Percentiles rank a stretch among this genome's conserved stretches.
phyloP scores from a whole-genome alignment of 2,329 filamentous ascomycete species.

The Verticillium tricorpus region DNA sequence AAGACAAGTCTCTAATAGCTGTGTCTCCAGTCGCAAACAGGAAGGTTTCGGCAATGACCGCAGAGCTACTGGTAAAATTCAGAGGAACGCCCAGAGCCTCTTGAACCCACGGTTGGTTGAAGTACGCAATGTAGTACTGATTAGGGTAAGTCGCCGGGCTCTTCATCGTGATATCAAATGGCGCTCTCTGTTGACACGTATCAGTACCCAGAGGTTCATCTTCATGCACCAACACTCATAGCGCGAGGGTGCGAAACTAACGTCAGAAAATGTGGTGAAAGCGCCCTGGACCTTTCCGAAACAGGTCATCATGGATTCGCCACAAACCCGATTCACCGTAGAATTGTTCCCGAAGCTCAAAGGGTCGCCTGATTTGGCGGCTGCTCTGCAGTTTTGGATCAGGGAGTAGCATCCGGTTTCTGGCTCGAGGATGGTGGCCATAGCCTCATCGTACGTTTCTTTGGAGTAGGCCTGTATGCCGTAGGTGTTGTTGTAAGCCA shows the following conservation, averaged over 20 bases:
- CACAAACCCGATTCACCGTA: slow-evolving; percentile 42
- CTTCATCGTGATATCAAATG: slow-evolving; percentile 26
- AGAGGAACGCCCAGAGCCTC: slow-evolving; percentile 52
- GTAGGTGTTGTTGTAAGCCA: slow-evolving; percentile 15
- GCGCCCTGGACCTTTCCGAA: slow-evolving; percentile 1
- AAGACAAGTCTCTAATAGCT: slow-evolving; percentile 22
- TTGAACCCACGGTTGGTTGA: slow-evolving; percentile 35
- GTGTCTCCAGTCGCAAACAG: slow-evolving; percentile 19
- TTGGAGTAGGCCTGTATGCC: slow-evolving; percentile 2
- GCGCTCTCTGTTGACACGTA: slow-evolving; percentile 9
- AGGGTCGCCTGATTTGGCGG: slow-evolving; percentile 33
- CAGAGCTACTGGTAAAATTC: slow-evolving; percentile 43
- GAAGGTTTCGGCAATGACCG: slow-evolving; percentile 38
- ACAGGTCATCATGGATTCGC: slow-evolving; percentile 37
- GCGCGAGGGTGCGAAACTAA: not conserved
- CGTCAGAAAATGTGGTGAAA: slow-evolving; percentile 27
- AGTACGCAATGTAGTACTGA: slow-evolving; percentile 8
- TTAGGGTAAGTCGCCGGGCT: slow-evolving; percentile 11
- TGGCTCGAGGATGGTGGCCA: slow-evolving; percentile 28
- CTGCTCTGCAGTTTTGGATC: slow-evolving; percentile 45
- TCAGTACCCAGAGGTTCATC: slow-evolving; percentile 26
- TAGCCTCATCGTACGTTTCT: slow-evolving; percentile 18
- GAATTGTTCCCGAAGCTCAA: slow-evolving; percentile 32
- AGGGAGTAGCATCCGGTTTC: slow-evolving; percentile 48
- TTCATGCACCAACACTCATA: not conserved